Conservation (phyloP, 2,329 filamentous ascomycete species). For the Blumeria hordei region DNA sequence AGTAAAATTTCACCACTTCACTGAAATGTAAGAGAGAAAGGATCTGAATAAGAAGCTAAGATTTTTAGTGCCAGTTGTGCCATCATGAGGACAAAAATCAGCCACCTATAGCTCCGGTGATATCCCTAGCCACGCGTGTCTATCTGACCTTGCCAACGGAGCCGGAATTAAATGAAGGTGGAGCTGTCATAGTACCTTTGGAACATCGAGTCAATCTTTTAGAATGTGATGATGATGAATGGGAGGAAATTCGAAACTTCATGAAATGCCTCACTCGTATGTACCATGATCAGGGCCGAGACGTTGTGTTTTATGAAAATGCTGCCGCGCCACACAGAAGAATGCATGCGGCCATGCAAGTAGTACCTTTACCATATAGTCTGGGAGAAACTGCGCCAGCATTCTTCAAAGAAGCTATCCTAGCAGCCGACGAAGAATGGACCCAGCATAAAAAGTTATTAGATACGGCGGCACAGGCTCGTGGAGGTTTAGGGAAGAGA, state of each 20-base stretch:
- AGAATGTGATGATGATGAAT: conserved; percentile 98
- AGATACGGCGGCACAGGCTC: conserved; percentile 46
- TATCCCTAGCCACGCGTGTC: conserved; percentile 65
- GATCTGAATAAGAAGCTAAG: not conserved
- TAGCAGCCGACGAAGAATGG: conserved; percentile 79
- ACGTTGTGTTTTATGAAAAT: conserved; percentile 95
- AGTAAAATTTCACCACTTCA: too few relatives aligned
- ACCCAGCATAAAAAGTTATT: conserved; percentile 86
- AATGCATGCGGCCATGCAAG: conserved; percentile 65
- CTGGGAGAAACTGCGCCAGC: conserved; percentile 81
- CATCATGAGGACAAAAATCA: conserved; percentile 62
- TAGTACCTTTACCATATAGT: conserved; percentile 68
- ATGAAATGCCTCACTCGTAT: conserved; percentile 90
- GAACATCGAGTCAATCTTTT: conserved; percentile 72
- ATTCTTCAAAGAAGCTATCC: conserved; percentile 86
- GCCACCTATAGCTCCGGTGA: conserved; percentile 59
- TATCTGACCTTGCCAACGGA: conserved; percentile 77
- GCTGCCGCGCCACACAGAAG: conserved; percentile 59
- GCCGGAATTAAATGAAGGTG: conserved; percentile 63
- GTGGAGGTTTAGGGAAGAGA: conserved; percentile 47
- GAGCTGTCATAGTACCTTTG: conserved; percentile 72
- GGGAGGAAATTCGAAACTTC: conserved; percentile 97
- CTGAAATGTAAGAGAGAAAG: too few relatives aligned
- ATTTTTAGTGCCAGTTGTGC: conserved; percentile 49
- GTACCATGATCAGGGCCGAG: conserved; percentile 80